Base-by-base conservation (phyloP, 2,329 filamentous ascomycete genomes). In the Rosellinia necatrix region DNA sequence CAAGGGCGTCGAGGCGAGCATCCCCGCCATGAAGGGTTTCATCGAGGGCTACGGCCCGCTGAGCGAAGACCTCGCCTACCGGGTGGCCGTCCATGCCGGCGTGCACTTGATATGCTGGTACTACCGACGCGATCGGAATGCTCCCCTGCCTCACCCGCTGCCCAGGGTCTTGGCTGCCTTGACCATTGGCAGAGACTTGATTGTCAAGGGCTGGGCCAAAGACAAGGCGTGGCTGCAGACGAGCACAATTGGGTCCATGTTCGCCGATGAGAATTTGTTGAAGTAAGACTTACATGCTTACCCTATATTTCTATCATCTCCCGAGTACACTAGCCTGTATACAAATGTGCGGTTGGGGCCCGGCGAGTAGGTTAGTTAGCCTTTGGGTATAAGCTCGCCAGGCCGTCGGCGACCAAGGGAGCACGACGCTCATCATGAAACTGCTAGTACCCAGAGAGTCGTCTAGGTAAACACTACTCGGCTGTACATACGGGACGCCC, bases 51-150 rank as follows among this genome's bases (percentile, higher is more conserved):
- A 77, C 37, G 70, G 71, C 3, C 21, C 15, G 2, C 29, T 76
- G 6, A 67, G 54, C 25, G 69, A 75, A 5, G 71, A 73, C n/a
- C 61, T 74, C 55, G 74, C 73, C 4, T 77, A 73, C 8, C n/a
- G 34, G 10, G 25, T 49, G 8, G 71, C 72, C 12, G 72, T 77
- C 21, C 74, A 78, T 43, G 70, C 72, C 0, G 76, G 75, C 8
- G 70, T 72, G 2, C 74, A 77, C 51, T 59, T 77, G 17, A 64
- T 77, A 13, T 49, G 61, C 44, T 70, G 66, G 64, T 65, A 67
- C 42, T 53, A 55, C 19, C 34, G 62, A 10, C 53, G 60, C 3
- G 15, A 53, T 44, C 56, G 40, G 15, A 53, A 50, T 37, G 44
- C 48, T 3, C 53, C 54, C 3, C 29, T 58, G 12, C 44, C 29